Evolutionary conservation across 129 eudicot genomes (phyloP).

Genomic region (Tanacetum coccineum): DNA sequence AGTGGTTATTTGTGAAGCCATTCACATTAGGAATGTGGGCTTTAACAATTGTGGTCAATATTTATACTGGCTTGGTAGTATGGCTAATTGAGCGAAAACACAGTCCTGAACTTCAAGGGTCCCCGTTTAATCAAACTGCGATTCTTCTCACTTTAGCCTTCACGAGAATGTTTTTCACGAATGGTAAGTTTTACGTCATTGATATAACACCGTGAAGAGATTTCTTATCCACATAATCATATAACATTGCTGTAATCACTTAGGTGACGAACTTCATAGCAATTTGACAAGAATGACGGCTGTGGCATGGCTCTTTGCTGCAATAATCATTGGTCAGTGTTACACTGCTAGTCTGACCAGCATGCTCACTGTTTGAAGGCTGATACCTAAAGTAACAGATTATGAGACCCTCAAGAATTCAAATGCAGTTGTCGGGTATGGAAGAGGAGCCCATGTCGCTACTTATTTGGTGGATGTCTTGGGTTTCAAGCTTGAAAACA

Average conservation of each 20-base stretch:
- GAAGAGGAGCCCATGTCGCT: conserved; percentile 33
- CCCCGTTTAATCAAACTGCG: conserved; percentile 34
- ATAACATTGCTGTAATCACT: background rate
- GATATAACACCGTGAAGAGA: background rate
- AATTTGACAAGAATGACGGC: conserved; percentile 41
- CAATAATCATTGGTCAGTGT: conserved; percentile 44
- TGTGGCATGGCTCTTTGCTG: conserved; percentile 52
- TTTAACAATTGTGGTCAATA: conserved; percentile 26
- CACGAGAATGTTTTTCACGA: conserved; percentile 26
- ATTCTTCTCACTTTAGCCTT: conserved; percentile 29
- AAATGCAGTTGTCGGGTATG: conserved; percentile 36
- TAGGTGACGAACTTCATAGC: conserved; percentile 44
- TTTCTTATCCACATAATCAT: background rate
- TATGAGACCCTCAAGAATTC: conserved; percentile 30
- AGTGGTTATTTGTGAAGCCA: conserved; percentile 53
- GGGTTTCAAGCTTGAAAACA: conserved; percentile 28
- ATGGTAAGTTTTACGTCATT: conserved; percentile 18
- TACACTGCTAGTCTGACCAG: conserved; percentile 61
- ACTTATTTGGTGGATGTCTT: conserved; percentile 34
- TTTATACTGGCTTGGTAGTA: conserved; percentile 47
- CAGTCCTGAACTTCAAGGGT: conserved; percentile 32
- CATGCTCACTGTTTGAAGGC: conserved; percentile 48
- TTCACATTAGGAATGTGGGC: conserved; percentile 52
- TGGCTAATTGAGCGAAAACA: conserved; percentile 50
- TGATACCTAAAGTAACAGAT: conserved; percentile 33